These are phyloP conservation scores for Eucalyptus fibrosa DNA, from an alignment of 345 rosid genomes.

Conservation along the genomic window DNA sequence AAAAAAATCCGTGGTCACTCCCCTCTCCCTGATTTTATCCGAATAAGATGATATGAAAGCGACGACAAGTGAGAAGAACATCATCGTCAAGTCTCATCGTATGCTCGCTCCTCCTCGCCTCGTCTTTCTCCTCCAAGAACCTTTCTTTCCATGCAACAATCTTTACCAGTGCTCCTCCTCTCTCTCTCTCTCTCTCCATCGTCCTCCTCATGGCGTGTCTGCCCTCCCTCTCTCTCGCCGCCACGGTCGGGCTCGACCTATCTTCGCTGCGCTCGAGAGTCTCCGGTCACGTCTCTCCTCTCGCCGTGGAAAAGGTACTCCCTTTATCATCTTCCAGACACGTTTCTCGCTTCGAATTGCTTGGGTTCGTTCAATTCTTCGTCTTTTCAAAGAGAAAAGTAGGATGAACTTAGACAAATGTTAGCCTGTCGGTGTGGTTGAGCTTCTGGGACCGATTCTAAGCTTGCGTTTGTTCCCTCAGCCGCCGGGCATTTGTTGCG, in stretches of 20 bases:
- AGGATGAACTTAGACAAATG: neutral
- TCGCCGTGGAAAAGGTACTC: slow-evolving; percentile 13
- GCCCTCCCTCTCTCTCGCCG: slow-evolving; percentile 11
- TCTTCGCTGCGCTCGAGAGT: slow-evolving; percentile 5
- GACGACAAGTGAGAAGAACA: neutral
- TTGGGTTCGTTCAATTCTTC: neutral
- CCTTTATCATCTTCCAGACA: neutral
- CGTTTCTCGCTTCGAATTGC: neutral
- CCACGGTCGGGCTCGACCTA: slow-evolving; percentile 12
- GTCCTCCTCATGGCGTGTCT: slow-evolving; percentile 28
- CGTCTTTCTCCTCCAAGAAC: neutral
- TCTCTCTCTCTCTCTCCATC: neutral
- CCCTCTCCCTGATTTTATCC: neutral
- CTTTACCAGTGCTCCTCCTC: neutral
- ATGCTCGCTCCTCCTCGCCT: neutral
- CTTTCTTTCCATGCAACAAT: neutral
- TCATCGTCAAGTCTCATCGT: neutral
- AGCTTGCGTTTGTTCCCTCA: slow-evolving; percentile 1
- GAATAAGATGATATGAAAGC: neutral
- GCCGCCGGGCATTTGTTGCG: slow-evolving; percentile 10
- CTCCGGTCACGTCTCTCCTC: neutral
- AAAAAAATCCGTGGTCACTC: neutral
- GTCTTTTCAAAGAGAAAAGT: neutral
- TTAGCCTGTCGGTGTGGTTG: neutral
- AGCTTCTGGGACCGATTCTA: neutral